Percentiles rank a stretch among this genome's conserved stretches.
Conservation (phyloP, 2,329 filamentous ascomycete species). For the Coleophoma crateriformis region DNA sequence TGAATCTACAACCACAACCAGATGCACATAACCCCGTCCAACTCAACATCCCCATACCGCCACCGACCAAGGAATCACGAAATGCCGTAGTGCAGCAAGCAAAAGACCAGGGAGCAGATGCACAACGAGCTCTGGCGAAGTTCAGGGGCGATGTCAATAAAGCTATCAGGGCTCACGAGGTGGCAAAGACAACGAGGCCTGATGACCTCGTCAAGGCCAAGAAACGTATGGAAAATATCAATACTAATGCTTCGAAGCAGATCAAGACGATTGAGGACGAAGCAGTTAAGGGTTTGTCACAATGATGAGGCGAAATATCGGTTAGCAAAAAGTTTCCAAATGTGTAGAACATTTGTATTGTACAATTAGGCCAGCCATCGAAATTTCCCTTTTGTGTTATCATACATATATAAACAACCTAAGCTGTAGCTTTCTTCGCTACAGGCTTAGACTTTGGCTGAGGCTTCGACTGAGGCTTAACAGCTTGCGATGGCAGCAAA, state of each 20-base stretch:
- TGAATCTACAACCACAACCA: constrained; percentile 43
- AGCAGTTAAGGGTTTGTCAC: too few species aligned
- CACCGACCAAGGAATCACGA: constrained; percentile 50
- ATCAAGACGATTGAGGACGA: too few species aligned
- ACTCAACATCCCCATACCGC: constrained; percentile 48
- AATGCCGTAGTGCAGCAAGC: constrained; percentile 26
- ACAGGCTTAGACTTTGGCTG: background rate
- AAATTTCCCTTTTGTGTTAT: constrained; percentile 2
- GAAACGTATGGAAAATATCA: constrained; percentile 31
- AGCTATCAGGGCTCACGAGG: constrained; percentile 26
- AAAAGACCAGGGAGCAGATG: constrained; percentile 25
- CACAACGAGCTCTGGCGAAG: constrained; percentile 20
- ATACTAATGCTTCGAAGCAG: too few species aligned
- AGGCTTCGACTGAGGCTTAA: background rate
- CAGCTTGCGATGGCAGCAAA: constrained; percentile 14
- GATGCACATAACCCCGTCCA: constrained; percentile 43
- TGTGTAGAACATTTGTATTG: constrained; percentile 5
- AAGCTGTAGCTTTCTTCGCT: too few species aligned
- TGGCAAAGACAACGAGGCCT: constrained; percentile 25
- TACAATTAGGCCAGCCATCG: constrained; percentile 12
- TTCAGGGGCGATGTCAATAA: constrained; percentile 30
- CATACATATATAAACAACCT: background rate
- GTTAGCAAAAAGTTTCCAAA: too few species aligned
- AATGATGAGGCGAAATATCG: too few species aligned
- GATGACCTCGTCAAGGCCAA: constrained; percentile 33